phyloP scores from a whole-genome alignment of 2,329 filamentous ascomycete species.

The Cladosporium cucumerinum region DNA sequence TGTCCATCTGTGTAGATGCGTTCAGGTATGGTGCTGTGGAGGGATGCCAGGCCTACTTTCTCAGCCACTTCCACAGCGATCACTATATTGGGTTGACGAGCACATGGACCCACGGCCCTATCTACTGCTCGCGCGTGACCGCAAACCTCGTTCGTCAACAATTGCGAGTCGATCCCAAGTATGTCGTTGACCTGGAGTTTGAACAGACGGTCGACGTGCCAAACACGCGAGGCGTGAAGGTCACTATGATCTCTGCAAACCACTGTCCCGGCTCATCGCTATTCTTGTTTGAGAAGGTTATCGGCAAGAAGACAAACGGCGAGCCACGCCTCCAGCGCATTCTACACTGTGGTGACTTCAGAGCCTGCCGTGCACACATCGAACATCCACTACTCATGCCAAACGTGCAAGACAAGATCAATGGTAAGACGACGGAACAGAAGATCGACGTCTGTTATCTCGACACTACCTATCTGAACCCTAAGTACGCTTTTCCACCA shows the following conservation, averaged over 20 bases:
- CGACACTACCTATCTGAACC: constrained; percentile 94
- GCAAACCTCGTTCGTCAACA: constrained; percentile 85
- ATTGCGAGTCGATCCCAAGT: constrained; percentile 79
- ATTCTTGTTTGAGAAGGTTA: constrained; percentile 82
- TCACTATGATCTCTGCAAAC: constrained; percentile 95
- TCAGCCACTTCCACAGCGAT: constrained; percentile 97
- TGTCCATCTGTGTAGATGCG: constrained; percentile 91
- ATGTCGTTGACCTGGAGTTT: constrained; percentile 80
- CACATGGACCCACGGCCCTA: constrained; percentile 87
- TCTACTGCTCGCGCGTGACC: constrained; percentile 93
- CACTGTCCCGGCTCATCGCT: constrained; percentile 94
- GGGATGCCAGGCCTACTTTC: constrained; percentile 89
- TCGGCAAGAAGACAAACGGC: constrained; percentile 56
- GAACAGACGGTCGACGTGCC: constrained; percentile 76
- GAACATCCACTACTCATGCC: constrained; percentile 77
- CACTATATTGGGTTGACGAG: constrained; percentile 90
- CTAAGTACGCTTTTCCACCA: constrained; percentile 88
- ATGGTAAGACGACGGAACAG: constrained; percentile 72
- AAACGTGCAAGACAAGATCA: constrained; percentile 65
- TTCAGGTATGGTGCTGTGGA: constrained; percentile 93
- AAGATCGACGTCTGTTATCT: constrained; percentile 94
- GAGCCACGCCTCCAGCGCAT: constrained; percentile 67
- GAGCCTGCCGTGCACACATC: constrained; percentile 82
- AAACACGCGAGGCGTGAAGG: constrained; percentile 73
- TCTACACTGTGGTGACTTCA: constrained; percentile 92